Evolutionary conservation across 129 eudicot genomes (phyloP).

Genomic region (Chrysanthemum makinoi): DNA sequence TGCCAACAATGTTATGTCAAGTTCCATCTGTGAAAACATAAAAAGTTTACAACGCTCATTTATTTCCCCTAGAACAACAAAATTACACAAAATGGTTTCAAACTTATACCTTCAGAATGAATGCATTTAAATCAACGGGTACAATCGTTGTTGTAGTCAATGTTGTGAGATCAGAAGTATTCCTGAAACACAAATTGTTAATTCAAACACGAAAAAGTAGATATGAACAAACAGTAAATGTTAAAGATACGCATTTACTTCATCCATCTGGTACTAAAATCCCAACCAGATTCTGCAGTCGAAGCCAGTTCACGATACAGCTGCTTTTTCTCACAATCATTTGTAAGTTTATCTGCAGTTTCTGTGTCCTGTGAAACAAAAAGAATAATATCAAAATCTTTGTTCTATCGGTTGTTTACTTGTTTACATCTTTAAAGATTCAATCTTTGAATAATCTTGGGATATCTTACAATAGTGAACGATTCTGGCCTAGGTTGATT

Average conservation of each 20-base stretch:
- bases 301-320: conserved; percentile 87
- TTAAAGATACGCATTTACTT: conserved; percentile 45
- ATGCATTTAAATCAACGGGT: conserved; percentile 92
- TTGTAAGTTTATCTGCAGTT: conserved; percentile 52
- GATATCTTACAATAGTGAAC: conserved; percentile 59
- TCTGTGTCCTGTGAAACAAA: conserved; percentile 55
- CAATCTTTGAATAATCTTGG: neutral
- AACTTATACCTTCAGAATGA: conserved; percentile 56
- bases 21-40: conserved; percentile 70
- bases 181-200: conserved; percentile 38
- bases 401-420: neutral
- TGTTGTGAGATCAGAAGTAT: conserved; percentile 75
- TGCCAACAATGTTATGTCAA: conserved; percentile 77
- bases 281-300: conserved; percentile 96
- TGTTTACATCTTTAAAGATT: neutral
- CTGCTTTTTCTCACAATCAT: conserved; percentile 44
- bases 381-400: neutral
- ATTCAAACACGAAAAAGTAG: neutral
- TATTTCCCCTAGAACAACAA: neutral
- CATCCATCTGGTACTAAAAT: conserved; percentile 98
- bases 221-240: no score
- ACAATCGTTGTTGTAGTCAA: conserved; percentile 62
- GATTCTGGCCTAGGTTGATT: conserved; percentile 94
- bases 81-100: conserved; percentile 1
- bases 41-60: neutral